phyloP scores from a whole-genome alignment of 371 early-diverging fungal genomes.

The Mortierella sp. region DNA sequence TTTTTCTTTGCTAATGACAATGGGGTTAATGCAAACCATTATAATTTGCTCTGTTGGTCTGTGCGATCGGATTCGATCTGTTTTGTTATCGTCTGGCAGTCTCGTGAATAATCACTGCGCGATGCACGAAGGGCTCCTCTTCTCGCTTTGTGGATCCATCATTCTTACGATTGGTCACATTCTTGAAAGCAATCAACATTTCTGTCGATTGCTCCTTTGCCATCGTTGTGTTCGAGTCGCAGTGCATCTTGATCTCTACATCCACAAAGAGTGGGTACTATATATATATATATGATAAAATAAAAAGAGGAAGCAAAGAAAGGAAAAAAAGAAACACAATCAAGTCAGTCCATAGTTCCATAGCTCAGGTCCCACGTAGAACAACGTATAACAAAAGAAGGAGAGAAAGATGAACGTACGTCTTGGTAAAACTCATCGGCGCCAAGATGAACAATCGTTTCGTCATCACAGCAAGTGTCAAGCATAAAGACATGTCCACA shows the following conservation, averaged over 20 bases:
- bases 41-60: too few species aligned
- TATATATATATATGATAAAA: conserved; percentile 3
- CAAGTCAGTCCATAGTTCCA: too few species aligned
- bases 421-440: conserved; percentile 55
- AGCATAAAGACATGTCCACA: conserved; percentile 56
- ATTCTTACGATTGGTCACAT: conserved; percentile 24
- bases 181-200: conserved; percentile 50
- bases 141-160: not conserved
- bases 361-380: too few species aligned
- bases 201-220: conserved; percentile 26
- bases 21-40: too few species aligned
- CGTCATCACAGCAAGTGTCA: conserved; percentile 50
- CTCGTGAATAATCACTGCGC: conserved; percentile 10
- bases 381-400: conserved; percentile 13
- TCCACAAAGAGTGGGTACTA: conserved; percentile 55
- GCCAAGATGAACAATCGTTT: conserved; percentile 53
- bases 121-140: conserved; percentile 32
- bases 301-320: not conserved
- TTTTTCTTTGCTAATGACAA: too few species aligned
- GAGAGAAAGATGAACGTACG: conserved; percentile 16
- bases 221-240: conserved; percentile 4
- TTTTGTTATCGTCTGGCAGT: conserved; percentile 10
- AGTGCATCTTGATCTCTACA: conserved; percentile 57
- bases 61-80: too few species aligned
- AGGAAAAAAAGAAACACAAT: conserved; percentile 3